These are phyloP conservation scores for Lentinula sp. DNA, from an alignment of 768 basidiomycete genomes.

Conservation along the genomic window DNA sequence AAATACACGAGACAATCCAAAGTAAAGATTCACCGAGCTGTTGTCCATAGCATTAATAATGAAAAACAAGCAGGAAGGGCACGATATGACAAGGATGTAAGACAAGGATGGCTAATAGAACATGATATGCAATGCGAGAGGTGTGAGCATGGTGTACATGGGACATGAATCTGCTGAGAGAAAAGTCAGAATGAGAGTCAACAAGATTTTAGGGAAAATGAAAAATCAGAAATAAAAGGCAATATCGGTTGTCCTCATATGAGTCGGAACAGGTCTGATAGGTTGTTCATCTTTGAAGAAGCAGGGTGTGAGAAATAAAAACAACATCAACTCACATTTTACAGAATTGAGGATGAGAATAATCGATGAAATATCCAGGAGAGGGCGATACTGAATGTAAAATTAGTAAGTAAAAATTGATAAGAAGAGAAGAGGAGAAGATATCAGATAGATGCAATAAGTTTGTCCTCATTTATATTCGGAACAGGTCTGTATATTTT, in stretches of 20 bases:
- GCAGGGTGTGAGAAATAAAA: neutral
- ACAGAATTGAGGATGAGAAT: slow-evolving; percentile 8
- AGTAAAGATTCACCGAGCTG: neutral
- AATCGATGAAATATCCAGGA: slow-evolving; percentile 6
- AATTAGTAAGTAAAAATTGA: slow-evolving; percentile 4
- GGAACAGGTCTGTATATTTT: slow-evolving; percentile 71
- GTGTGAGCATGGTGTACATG: neutral
- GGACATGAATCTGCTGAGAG: neutral
- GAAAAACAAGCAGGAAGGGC: neutral
- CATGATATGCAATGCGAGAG: neutral
- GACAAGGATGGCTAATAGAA: neutral
- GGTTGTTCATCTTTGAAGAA: slow-evolving; percentile 35
- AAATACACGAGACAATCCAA: neutral
- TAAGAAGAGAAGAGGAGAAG: slow-evolving; percentile 7
- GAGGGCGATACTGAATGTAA: neutral
- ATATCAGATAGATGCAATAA: slow-evolving; percentile 55
- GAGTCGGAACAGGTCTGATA: slow-evolving; percentile 68
- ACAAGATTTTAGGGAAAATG: neutral
- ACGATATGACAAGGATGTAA: neutral
- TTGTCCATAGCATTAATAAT: neutral
- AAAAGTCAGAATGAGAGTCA: neutral
- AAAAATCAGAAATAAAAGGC: slow-evolving; percentile 40
- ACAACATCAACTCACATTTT: slow-evolving; percentile 27
- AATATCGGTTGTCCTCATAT: slow-evolving; percentile 55
- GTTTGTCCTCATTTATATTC: slow-evolving; percentile 54